Evolutionary conservation across 2,329 filamentous ascomycete genomes (phyloP).

Genomic region (Chaetothyriales sp.): DNA sequence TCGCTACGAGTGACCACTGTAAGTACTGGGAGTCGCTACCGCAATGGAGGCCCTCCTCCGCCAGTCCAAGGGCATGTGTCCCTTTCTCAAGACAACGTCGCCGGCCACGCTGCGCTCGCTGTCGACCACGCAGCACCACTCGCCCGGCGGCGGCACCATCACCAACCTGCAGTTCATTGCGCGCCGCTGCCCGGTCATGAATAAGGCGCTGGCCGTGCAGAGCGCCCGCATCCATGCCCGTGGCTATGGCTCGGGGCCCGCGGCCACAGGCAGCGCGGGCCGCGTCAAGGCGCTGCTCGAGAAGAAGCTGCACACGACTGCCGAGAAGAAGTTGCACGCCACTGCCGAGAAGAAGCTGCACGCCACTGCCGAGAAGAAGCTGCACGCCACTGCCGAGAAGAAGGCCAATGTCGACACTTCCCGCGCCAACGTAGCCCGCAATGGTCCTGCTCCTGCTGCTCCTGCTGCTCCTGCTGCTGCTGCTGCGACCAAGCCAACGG

Average conservation of each 20-base stretch:
- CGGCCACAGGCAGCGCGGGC: conserved; percentile 24
- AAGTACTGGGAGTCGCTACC: too few relatives aligned
- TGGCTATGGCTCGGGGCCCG: conserved; percentile 16
- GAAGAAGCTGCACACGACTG: conserved; percentile 60
- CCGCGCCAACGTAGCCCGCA: conserved; percentile 32
- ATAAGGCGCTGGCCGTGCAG: conserved; percentile 88
- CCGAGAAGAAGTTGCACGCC: conserved; percentile 56
- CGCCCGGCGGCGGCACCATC: conserved; percentile 78
- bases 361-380: conserved; percentile 50
- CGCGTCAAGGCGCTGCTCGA: conserved; percentile 25
- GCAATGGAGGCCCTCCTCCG: conserved; percentile 85
- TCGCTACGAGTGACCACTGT: too few relatives aligned
- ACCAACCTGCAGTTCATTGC: conserved; percentile 92
- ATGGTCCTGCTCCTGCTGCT: conserved; percentile 29
- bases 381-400: conserved; percentile 67
- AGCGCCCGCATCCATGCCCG: conserved; percentile 26
- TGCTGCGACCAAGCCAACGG: not conserved
- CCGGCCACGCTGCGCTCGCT: conserved; percentile 82
- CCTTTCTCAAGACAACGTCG: conserved; percentile 89
- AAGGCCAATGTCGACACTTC: conserved; percentile 58
- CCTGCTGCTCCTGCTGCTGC: too few relatives aligned
- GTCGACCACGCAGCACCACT: conserved; percentile 52
- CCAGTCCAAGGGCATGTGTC: conserved; percentile 93
- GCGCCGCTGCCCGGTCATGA: conserved; percentile 95
- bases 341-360: conserved; percentile 53